A percentile compares a stretch with the other conserved stretches of the same genome.
These are phyloP conservation scores for Crotalaria pallida DNA, from an alignment of 306 rosid genomes.

Conservation along the genomic window DNA sequence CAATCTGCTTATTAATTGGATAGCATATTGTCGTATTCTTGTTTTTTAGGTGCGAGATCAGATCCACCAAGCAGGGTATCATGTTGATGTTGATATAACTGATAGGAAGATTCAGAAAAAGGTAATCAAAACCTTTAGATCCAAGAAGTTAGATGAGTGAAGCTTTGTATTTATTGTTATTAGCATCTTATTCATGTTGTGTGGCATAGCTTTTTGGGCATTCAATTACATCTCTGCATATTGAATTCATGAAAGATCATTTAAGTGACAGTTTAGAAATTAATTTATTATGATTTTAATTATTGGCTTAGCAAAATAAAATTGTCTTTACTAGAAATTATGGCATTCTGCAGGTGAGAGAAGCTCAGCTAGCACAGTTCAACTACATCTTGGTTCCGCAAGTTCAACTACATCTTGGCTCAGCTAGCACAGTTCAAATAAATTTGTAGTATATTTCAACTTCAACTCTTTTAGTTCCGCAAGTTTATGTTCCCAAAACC, in stretches of 20 bases:
- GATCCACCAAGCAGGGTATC: conserved; percentile 68
- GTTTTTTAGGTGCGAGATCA: conserved; percentile 61
- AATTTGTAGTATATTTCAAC: neutral
- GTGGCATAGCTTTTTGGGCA: neutral
- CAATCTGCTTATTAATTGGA: neutral
- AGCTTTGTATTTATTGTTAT: neutral
- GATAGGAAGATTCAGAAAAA: conserved; percentile 93
- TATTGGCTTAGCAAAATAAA: neutral
- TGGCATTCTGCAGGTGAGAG: conserved; percentile 64
- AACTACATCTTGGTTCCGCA: conserved; percentile 83
- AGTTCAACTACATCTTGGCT: no score
- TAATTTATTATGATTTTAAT: neutral
- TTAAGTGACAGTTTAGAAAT: neutral
- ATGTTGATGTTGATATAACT: conserved; percentile 75
- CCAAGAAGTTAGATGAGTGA: neutral
- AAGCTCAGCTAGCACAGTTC: conserved; percentile 83
- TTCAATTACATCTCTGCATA: neutral
- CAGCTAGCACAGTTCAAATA: no score
- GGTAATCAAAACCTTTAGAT: conserved; percentile 30
- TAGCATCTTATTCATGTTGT: neutral
- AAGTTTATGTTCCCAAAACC: neutral
- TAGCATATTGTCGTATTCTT: conserved; percentile 6
- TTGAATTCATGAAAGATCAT: neutral
- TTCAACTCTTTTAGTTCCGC: neutral
- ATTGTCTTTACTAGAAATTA: conserved; percentile 7